Conservation (phyloP, 2,329 filamentous ascomycete species). For the Aureobasidium sp. region DNA sequence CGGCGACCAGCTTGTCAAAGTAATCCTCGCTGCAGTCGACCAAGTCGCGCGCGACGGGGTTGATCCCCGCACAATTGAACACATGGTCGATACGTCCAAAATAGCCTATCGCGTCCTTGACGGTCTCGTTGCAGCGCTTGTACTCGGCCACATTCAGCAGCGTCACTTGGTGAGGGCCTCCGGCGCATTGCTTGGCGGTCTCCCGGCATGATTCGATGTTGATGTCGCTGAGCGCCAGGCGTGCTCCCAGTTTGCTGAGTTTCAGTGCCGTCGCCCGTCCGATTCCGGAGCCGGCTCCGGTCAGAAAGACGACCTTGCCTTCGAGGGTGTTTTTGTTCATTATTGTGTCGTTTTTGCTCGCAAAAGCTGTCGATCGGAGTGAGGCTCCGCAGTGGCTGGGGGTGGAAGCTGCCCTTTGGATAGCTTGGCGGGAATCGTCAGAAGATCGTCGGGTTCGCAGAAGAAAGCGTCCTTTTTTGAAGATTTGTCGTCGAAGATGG, state of each 20-base stretch:
- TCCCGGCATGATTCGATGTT: constrained; percentile 27
- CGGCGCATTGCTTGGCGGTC: constrained; percentile 22
- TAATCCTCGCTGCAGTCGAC: constrained; percentile 38
- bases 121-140: constrained; percentile 23
- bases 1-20: constrained; percentile 33
- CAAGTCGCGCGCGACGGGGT: constrained; percentile 29
- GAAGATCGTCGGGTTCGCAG: background rate
- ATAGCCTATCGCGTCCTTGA: constrained; percentile 24
- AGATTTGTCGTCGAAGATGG: background rate
- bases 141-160: constrained; percentile 27
- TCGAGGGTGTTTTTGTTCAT: constrained; percentile 17
- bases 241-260: constrained; percentile 38
- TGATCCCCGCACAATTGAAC: constrained; percentile 38
- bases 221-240: constrained; percentile 37
- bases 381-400: background rate
- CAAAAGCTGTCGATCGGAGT: background rate
- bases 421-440: background rate
- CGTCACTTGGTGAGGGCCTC: constrained; percentile 31
- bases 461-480: background rate
- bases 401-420: background rate
- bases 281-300: constrained; percentile 33
- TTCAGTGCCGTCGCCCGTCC: constrained; percentile 38
- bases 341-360: background rate
- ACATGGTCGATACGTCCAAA: constrained; percentile 36
- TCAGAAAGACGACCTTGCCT: constrained; percentile 26